Evolutionary conservation across 495 filamentous ascomycete genomes (phyloP), one percentile per base, ranked within the genome.

Genomic region (Lineolata rhizophorae): DNA sequence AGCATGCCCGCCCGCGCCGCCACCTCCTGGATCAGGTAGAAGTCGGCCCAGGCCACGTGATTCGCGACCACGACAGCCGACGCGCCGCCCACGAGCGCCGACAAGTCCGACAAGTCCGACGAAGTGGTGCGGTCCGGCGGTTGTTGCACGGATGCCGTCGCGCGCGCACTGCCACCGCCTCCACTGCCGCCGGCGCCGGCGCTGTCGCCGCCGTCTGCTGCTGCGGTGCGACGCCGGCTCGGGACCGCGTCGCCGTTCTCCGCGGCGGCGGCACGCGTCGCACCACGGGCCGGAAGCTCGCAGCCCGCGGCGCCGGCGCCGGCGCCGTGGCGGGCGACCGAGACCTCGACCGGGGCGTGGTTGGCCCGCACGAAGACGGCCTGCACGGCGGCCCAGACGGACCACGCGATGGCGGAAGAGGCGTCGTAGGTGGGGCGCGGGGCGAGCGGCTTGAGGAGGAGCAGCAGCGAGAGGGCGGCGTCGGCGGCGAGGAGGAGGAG

Each of bases 21-120:
- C 10, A 68, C 45, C 17, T 55, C 56, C 42, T 70, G 66, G 36
- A 69, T 61, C 51, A 70, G 55, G 49, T 65, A 70, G 46, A 70
- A 67, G 44, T 69, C 65, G 17, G 57, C 52, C 65, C 65, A 70
- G 28, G 50, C 53, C 20, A 65, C 56, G 48, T 67, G 65, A 42
- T 70, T 70, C 12, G 62, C 49, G 27, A 70, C 41, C 16, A 68
- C 61, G 35, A 71, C 57, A 30, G 63, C 64, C 17, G 56, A 61
- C 43, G 70, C 65, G 14, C 46, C 48, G 16, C 38, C 20, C 1
- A 56, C 61, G 6, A 67, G 48, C 3, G 34, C 32, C 35, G n/a
- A n/a, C n/a, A n/a, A n/a, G n/a, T n/a, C n/a, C n/a, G n/a, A n/a
- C n/a, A n/a, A n/a, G n/a, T n/a, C n/a, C n/a, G n/a, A n/a, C n/a